Base-by-base conservation (phyloP, 2,329 filamentous ascomycete species). In the Stromatinia cepivora region DNA sequence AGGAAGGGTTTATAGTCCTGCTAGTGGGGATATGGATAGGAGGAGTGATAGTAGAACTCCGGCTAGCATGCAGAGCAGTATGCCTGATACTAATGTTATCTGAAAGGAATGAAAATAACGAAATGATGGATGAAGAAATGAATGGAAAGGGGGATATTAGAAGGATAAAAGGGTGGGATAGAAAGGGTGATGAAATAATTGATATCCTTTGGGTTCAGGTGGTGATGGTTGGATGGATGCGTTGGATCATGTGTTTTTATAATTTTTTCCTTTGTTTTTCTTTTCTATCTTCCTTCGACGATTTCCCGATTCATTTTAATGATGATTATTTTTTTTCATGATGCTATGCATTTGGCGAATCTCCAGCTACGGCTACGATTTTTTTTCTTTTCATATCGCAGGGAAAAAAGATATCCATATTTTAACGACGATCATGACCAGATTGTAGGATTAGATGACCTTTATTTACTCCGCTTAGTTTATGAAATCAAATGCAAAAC, bases 11-110 rank as follows among this genome's bases (percentile, higher is more conserved):
- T 72, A 75, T 34, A 73, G 71, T 45, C 72, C 73, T n/a, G 46
- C 61, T 5, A 52, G 46, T 64, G 61, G 61, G 46, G 76, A 71
- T 25, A 69, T 39, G 13, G 67, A 69, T n/a, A 67, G 54, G 67
- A 69, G 52, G 66, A 65, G 69, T 64, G 70, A 68, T 22, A 75
- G 73, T 15, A 72, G 72, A 45, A 67, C 61, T 10, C 65, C 54
- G 54, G 52, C 76, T 59, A 77, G 75, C 69, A 76, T 78, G 72
- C 76, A 77, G 71, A 78, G 77, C 57, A 76, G 69, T 54, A 77
- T 78, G 75, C 77, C 77, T 54, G 72, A 72, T 36, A 69, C 67
- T 31, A 76, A 71, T 62, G 71, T 76, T 39, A 70, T 75, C 65
- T 76, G 73, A 72, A 76, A 69, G 5, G 11, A 8, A 63, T 22